Percentiles rank a stretch among this genome's conserved stretches.
Conservation (phyloP, 805 yeast species). For the Candida railenensis region DNA sequence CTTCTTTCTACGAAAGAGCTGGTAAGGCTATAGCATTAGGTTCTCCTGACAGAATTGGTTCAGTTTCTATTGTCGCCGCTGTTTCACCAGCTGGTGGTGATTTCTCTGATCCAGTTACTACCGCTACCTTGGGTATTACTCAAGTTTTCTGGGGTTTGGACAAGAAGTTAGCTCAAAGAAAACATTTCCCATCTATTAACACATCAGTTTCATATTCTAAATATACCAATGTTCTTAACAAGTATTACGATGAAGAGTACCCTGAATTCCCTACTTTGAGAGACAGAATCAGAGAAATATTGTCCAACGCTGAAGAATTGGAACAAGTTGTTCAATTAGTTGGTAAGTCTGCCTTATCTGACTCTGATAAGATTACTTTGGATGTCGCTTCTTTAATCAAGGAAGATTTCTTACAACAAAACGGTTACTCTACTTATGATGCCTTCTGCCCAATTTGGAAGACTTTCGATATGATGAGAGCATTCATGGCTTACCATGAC, state of each 20-base stretch:
- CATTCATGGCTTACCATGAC: conserved; percentile 85
- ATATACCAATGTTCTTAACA: conserved; percentile 83
- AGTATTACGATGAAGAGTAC: conserved; percentile 79
- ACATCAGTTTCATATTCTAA: conserved; percentile 96
- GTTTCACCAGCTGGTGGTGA: conserved; percentile 99
- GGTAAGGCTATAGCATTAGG: conserved; percentile 96
- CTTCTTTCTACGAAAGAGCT: conserved; percentile 99
- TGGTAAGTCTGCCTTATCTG: conserved; percentile 97
- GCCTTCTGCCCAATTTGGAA: conserved; percentile 99
- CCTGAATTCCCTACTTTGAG: conserved; percentile 92
- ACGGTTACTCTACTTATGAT: conserved; percentile 97
- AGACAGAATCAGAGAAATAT: conserved; percentile 88
- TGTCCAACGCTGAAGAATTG: conserved; percentile 95
- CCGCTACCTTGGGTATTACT: conserved; percentile 98
- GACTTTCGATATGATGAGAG: conserved; percentile 97
- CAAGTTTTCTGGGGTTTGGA: conserved; percentile 99
- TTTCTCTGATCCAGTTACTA: conserved; percentile 99
- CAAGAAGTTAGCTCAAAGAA: conserved; percentile 98
- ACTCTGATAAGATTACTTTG: conserved; percentile 92
- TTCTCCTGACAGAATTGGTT: conserved; percentile 93
- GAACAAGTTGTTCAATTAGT: conserved; percentile 99
- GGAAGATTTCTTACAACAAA: conserved; percentile 98
- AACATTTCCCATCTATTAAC: conserved; percentile 98
- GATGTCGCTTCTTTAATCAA: conserved; percentile 90
- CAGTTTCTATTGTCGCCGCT: conserved; percentile 99